These are phyloP conservation scores for Clonostachys byssicola DNA, from an alignment of 2,329 filamentous ascomycete genomes.

Conservation along the genomic window DNA sequence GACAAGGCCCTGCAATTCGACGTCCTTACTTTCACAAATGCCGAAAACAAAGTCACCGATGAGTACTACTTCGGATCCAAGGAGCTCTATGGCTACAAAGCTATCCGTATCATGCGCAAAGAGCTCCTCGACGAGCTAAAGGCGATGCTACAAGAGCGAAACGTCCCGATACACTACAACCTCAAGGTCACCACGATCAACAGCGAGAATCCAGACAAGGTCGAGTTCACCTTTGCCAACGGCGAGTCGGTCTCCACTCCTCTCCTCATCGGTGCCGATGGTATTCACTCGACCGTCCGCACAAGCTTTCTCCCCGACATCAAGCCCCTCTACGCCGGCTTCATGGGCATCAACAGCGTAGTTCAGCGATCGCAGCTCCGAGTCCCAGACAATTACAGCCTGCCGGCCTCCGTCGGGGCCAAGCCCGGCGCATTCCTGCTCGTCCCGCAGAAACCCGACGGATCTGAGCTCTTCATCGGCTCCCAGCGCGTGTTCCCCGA, in stretches of 20 bases:
- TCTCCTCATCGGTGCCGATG: slow-evolving; percentile 52
- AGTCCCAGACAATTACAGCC: slow-evolving; percentile 22
- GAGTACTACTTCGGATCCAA: slow-evolving; percentile 42
- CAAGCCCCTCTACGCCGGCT: slow-evolving; percentile 43
- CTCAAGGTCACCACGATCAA: slow-evolving; percentile 40
- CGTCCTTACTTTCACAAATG: slow-evolving; percentile 34
- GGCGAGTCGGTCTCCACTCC: slow-evolving; percentile 30
- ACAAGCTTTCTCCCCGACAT: slow-evolving; percentile 43
- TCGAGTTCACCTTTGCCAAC: slow-evolving; percentile 42
- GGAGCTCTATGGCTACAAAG: slow-evolving; percentile 45
- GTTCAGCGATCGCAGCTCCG: slow-evolving; percentile 29
- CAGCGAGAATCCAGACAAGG: slow-evolving; percentile 27
- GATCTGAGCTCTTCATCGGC: slow-evolving; percentile 42
- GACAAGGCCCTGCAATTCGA: slow-evolving; percentile 46
- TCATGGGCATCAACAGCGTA: slow-evolving; percentile 29
- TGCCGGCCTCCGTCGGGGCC: slow-evolving; percentile 38
- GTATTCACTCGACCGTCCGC: slow-evolving; percentile 54
- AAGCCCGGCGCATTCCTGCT: slow-evolving; percentile 43
- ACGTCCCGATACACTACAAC: slow-evolving; percentile 37
- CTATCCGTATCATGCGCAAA: slow-evolving; percentile 48
- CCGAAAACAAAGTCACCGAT: slow-evolving; percentile 23
- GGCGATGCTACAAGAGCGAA: slow-evolving; percentile 27
- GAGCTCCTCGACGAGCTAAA: slow-evolving; percentile 44
- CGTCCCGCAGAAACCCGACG: slow-evolving; percentile 40
- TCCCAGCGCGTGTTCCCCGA: slow-evolving; percentile 31